Evolutionary conservation across 306 rosid species (phyloP).

Genomic region (Astragalus membranaceus): DNA sequence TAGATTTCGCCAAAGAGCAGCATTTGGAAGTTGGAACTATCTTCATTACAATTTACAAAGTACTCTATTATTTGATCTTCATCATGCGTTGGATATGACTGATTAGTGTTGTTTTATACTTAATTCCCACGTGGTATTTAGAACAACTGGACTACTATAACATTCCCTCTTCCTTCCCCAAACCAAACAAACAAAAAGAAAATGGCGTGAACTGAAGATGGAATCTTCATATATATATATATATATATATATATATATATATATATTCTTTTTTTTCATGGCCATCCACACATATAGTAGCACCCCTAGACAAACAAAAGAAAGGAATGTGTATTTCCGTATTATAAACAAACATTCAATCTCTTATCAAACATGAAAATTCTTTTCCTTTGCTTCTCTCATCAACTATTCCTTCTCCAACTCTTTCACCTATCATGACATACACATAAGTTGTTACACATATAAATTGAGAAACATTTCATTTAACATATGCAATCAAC

Average conservation of each 20-base stretch:
- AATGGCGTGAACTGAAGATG: not conserved
- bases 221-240: slow-evolving; percentile 17
- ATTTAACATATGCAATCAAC: not conserved
- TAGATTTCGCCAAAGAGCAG: too few species aligned
- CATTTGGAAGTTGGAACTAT: too few species aligned
- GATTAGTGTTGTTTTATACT: too few species aligned
- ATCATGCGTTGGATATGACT: too few species aligned
- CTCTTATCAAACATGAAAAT: slow-evolving; percentile 28
- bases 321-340: slow-evolving; percentile 50
- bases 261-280: slow-evolving; percentile 23
- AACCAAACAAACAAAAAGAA: not conserved
- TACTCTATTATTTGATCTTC: too few species aligned
- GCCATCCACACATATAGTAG: not conserved
- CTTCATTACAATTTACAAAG: too few species aligned
- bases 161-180: not conserved
- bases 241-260: too few species aligned
- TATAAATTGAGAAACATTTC: slow-evolving; percentile 27
- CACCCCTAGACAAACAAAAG: slow-evolving; percentile 26
- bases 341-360: slow-evolving; percentile 28
- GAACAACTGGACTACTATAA: not conserved
- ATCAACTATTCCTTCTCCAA: slow-evolving; percentile 41
- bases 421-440: slow-evolving; percentile 12
- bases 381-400: slow-evolving; percentile 35
- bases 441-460: slow-evolving; percentile 21
- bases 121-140: not conserved